These are phyloP conservation scores for Trametes coccinea DNA, from an alignment of 768 basidiomycete genomes.

Conservation along the genomic window DNA sequence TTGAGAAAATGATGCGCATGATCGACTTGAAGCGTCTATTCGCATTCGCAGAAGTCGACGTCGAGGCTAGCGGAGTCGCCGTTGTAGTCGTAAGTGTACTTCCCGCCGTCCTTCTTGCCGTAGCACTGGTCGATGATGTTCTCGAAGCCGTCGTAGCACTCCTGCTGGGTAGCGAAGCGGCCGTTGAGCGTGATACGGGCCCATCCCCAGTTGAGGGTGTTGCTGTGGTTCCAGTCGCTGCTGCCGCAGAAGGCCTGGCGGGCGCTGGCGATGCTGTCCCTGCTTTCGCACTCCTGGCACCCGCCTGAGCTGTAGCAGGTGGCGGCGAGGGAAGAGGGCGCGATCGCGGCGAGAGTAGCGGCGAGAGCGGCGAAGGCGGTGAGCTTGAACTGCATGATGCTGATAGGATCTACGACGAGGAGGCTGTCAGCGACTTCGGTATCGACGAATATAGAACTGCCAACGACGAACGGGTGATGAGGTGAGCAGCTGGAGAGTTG, in stretches of 20 bases:
- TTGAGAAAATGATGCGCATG: no score
- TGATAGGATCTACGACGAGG: neutral
- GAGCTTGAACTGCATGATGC: slow-evolving; percentile 4
- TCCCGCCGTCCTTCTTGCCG: neutral
- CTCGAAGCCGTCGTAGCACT: slow-evolving; percentile 7
- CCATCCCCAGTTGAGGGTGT: neutral
- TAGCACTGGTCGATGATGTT: slow-evolving; percentile 7
- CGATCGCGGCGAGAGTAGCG: neutral
- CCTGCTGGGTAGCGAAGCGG: slow-evolving; percentile 3
- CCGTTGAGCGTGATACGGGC: neutral
- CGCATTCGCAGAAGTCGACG: slow-evolving; percentile 3
- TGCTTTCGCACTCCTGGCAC: neutral
- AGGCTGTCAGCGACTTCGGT: neutral
- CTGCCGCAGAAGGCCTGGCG: neutral
- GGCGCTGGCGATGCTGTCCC: neutral
- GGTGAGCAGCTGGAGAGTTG: no score
- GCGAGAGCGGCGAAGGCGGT: neutral
- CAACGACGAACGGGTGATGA: neutral
- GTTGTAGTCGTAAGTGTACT: neutral
- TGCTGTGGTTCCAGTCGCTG: neutral
- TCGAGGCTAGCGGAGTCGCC: neutral
- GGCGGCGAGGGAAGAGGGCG: neutral
- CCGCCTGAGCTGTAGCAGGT: neutral
- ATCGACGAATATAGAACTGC: neutral
- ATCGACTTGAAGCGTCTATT: neutral